A percentile compares a stretch with the other conserved stretches of the same genome.
Evolutionary conservation across 208 protist genomes (phyloP).

Genomic region (Jaenimonas drosophilae): DNA sequence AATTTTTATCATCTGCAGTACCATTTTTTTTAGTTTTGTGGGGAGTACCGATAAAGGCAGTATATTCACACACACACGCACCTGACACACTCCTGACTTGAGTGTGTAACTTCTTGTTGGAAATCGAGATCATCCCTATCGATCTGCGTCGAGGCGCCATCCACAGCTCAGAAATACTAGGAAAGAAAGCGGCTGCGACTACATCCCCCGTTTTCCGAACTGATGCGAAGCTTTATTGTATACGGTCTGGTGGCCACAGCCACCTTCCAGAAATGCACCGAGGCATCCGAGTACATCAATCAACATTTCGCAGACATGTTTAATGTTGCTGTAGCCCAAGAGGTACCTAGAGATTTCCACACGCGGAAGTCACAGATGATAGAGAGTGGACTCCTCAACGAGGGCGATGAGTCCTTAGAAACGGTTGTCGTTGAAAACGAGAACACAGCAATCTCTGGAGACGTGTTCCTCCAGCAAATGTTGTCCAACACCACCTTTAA

Average conservation of each 20-base stretch:
- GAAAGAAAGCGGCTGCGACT: too few relatives aligned
- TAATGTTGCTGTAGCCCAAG: slow-evolving; percentile 33
- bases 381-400: not conserved
- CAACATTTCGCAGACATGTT: slow-evolving; percentile 33
- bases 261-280: slow-evolving; percentile 61
- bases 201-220: too few relatives aligned
- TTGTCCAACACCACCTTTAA: slow-evolving; percentile 33
- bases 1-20: too few relatives aligned
- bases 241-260: slow-evolving; percentile 46
- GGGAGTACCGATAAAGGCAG: too few relatives aligned
- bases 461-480: slow-evolving; percentile 34
- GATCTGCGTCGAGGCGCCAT: too few relatives aligned
- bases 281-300: slow-evolving; percentile 61
- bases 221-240: slow-evolving; percentile 23
- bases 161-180: too few relatives aligned
- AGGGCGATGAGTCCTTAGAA: not conserved
- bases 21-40: too few relatives aligned
- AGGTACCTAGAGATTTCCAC: slow-evolving; percentile 58
- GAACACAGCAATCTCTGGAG: slow-evolving; percentile 16
- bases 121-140: not conserved
- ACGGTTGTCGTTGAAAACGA: slow-evolving; percentile 3
- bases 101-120: not conserved
- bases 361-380: slow-evolving; percentile 22
- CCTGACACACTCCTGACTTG: not conserved
- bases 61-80: too few relatives aligned